Percentiles rank a stretch among this genome's conserved stretches.
These are phyloP conservation scores for Dipteronia dyeriana DNA, from an alignment of 345 rosid species.

Conservation along the genomic window DNA sequence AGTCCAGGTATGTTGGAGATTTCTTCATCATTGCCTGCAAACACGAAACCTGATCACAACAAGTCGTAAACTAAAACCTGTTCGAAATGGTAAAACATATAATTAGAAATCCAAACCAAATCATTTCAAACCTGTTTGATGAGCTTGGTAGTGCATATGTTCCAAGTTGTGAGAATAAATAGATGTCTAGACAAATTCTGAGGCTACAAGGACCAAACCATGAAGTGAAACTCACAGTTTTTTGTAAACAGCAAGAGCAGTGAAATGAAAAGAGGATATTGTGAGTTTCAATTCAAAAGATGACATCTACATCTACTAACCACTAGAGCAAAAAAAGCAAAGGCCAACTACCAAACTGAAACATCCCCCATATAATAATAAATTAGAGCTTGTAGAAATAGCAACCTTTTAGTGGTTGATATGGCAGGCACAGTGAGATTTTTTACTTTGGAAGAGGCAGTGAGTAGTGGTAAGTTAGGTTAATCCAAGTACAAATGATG, in stretches of 20 bases:
- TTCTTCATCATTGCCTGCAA: constrained; percentile 36
- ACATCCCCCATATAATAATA: not conserved
- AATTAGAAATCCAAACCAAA: not conserved
- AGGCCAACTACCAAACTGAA: constrained; percentile 29
- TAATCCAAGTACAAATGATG: constrained; percentile 1
- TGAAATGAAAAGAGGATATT: constrained; percentile 6
- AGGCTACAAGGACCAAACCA: not conserved
- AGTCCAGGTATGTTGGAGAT: constrained; percentile 23
- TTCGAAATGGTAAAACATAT: not conserved
- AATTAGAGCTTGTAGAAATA: constrained; percentile 21
- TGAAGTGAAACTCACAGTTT: not conserved
- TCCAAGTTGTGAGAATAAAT: not conserved
- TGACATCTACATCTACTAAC: constrained; percentile 1
- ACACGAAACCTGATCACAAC: not conserved
- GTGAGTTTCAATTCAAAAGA: constrained; percentile 3
- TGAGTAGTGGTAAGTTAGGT: constrained; percentile 8
- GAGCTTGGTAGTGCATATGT: constrained; percentile 1
- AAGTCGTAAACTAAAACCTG: not conserved
- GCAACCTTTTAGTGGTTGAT: constrained; percentile 16
- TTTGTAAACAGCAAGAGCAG: constrained; percentile 6
- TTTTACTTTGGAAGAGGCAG: not conserved
- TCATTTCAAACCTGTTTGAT: constrained; percentile 7
- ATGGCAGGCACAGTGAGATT: not conserved
- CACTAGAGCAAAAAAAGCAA: constrained; percentile 11
- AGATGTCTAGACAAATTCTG: not conserved